Evolutionary conservation across 192 early-diverging fungal species (phyloP), one percentile per base, ranked within the genome.

Genomic region (Geranomyces michiganensis): DNA sequence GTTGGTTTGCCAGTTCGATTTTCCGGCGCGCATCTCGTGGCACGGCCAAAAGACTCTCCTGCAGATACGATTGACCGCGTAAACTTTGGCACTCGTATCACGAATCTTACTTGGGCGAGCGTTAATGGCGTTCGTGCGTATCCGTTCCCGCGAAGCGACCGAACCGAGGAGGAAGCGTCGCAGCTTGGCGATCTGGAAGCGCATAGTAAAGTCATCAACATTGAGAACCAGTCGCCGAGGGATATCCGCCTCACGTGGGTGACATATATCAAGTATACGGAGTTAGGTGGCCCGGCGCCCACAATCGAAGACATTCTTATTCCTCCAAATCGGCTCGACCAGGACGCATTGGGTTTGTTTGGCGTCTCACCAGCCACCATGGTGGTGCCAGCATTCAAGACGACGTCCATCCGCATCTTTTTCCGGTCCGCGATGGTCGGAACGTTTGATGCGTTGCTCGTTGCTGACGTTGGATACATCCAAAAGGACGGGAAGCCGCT

Each of bases 221-320:
- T 85, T 2, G 83, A 85, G 47, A 85, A 85, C 60, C 80, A 79
- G 53, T 80, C 83, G 9, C 83, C 83, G 14, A 70, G 80, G 24
- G 76, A 81, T 21, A 74, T 85, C n/a, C 27, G 27, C 19, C 58
- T 85, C 5, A 36, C 68, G 1, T 85, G 83, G 83, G 74, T 53
- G 26, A 61, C 78, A 30, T 85, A 76, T 67, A 75, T 79, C 12
- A 70, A 78, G 56, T 49, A 76, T 51, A 69, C 63, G 1, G 62
- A n/a, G 29, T 60, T 56, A 12, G 70, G 55, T 21, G 59, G 26
- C 47, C 10, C 19, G 10, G 21, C 46, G 19, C 55, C 66, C 12
- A 55, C 26, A 13, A 67, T 63, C 33, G 67, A 78, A 17, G 72
- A 76, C 3, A 68, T 71, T 26, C 21, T 79, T 15, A 43, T 58